Percentiles rank a stretch among this genome's conserved stretches.
Evolutionary conservation across 192 early-diverging fungal genomes (phyloP).

Genomic region (Allomyces arbusculus): DNA sequence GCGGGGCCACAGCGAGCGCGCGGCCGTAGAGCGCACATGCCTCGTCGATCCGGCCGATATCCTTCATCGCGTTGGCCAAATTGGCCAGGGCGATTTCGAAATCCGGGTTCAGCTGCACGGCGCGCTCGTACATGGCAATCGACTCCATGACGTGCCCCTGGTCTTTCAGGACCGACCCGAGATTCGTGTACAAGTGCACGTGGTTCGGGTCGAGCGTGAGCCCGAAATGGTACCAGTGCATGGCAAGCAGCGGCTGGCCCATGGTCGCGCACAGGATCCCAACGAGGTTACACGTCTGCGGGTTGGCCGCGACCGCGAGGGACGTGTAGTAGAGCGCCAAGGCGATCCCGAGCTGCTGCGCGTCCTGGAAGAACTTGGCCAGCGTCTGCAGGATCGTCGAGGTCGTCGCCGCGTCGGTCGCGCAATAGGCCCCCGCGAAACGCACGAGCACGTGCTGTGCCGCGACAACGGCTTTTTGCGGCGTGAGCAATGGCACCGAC

Average conservation of each 20-base stretch:
- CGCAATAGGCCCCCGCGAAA: no score
- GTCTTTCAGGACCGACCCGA: constrained; percentile 79
- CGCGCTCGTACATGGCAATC: constrained; percentile 70
- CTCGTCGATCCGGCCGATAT: constrained; percentile 74
- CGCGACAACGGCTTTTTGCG: no score
- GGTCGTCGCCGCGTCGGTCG: constrained; percentile 17
- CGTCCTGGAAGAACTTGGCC: constrained; percentile 76
- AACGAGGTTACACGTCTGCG: constrained; percentile 79
- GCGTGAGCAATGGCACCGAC: no score
- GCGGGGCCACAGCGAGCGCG: constrained; percentile 61
- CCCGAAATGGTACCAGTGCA: constrained; percentile 74
- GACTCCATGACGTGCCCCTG: constrained; percentile 66
- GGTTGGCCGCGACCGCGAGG: constrained; percentile 53
- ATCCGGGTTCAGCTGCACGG: constrained; percentile 61
- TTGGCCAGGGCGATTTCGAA: constrained; percentile 88
- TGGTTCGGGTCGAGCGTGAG: constrained; percentile 58
- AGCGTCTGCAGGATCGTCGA: constrained; percentile 57
- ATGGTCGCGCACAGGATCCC: constrained; percentile 55
- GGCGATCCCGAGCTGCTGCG: constrained; percentile 38
- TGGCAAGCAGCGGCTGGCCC: constrained; percentile 46
- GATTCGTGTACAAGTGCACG: constrained; percentile 82
- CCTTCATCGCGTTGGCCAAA: constrained; percentile 80
- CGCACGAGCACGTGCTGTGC: no score
- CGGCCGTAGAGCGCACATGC: constrained; percentile 66
- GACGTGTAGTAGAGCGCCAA: constrained; percentile 70